phyloP scores from a whole-genome alignment of 306 rosid species.

The Pyrus betulifolia region DNA sequence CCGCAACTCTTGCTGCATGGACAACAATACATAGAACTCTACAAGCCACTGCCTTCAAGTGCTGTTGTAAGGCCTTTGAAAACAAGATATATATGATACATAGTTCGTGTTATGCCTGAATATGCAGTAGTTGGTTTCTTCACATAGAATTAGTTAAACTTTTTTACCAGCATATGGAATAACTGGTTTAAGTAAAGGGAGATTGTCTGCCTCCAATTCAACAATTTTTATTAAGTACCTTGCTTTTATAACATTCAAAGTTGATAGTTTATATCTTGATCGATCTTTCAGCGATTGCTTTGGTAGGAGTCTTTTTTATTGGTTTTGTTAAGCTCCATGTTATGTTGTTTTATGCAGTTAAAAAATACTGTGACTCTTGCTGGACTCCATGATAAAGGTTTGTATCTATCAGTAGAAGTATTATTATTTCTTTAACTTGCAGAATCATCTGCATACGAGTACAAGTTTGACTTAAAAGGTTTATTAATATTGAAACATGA shows the following conservation, averaged over 20 bases:
- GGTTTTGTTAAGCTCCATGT: constrained; percentile 5
- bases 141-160: not conserved
- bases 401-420: constrained; percentile 15
- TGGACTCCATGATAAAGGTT: constrained; percentile 95
- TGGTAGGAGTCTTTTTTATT: not conserved
- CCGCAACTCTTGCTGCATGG: constrained; percentile 87
- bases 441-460: not conserved
- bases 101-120: not conserved
- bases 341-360: constrained; percentile 45
- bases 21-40: constrained; percentile 82
- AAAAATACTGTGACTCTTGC: constrained; percentile 59
- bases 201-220: not conserved
- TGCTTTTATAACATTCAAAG: not conserved
- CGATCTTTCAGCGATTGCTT: not conserved
- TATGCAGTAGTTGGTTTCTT: not conserved
- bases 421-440: constrained; percentile 7
- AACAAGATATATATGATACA: constrained; percentile 12
- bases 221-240: not conserved
- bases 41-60: constrained; percentile 73
- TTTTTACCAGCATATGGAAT: not conserved
- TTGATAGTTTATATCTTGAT: not conserved
- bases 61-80: constrained; percentile 50
- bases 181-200: not conserved
- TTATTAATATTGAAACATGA: not conserved
- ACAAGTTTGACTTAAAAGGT: not conserved